A percentile compares a stretch with the other conserved stretches of the same genome.
phyloP scores from a whole-genome alignment of 2,329 filamentous ascomycete species.

The Cadophora malorum region DNA sequence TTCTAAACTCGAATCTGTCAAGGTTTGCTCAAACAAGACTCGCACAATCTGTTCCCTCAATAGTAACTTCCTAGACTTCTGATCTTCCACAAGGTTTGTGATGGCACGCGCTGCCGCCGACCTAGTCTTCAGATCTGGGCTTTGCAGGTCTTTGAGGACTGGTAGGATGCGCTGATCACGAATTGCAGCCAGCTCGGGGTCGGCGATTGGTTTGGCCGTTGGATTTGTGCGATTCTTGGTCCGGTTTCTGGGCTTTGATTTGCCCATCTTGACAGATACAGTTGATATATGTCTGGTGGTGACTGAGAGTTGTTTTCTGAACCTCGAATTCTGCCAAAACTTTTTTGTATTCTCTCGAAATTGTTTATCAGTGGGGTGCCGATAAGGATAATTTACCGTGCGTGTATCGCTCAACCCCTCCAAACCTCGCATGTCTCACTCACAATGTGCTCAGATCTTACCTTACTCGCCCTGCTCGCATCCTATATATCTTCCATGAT shows the following conservation, averaged over 20 bases:
- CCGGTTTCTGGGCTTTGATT: conserved; percentile 60
- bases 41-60: conserved; percentile 70
- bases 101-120: conserved; percentile 65
- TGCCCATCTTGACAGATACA: conserved; percentile 56
- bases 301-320: conserved; percentile 12
- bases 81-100: conserved; percentile 66
- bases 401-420: background rate
- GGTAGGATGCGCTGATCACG: conserved; percentile 69
- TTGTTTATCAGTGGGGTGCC: conserved; percentile 19
- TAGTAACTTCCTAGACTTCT: conserved; percentile 67
- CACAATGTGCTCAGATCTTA: background rate
- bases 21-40: conserved; percentile 66
- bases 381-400: conserved; percentile 7
- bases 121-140: conserved; percentile 63
- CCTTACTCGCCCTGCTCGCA: background rate
- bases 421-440: background rate
- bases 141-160: conserved; percentile 65
- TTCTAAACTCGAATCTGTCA: conserved; percentile 68
- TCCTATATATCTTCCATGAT: background rate
- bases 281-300: conserved; percentile 1
- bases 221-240: conserved; percentile 60
- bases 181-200: conserved; percentile 68
- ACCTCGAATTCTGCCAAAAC: conserved; percentile 20
- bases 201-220: conserved; percentile 63
- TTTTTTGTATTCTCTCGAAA: conserved; percentile 19